Percentiles rank a stretch among this genome's conserved stretches.
phyloP scores from a whole-genome alignment of 2,329 filamentous ascomycete species.

The Neocucurbitaria cava region DNA sequence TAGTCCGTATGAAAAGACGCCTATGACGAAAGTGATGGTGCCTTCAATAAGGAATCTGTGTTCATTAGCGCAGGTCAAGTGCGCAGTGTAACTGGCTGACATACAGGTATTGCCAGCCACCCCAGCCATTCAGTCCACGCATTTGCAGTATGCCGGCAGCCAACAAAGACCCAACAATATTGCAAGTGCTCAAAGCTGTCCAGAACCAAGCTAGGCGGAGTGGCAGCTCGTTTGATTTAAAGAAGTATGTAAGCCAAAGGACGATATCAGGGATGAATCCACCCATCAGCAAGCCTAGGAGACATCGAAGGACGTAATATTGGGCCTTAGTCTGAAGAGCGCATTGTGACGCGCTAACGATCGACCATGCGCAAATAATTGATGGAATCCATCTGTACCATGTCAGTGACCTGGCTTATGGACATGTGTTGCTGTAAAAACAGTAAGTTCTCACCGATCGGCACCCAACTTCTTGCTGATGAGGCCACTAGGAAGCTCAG shows the following conservation, averaged over 20 bases:
- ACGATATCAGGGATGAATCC: conserved; percentile 47
- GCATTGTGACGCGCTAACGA: conserved; percentile 47
- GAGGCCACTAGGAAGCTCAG: conserved; percentile 59
- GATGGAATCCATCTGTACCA: conserved; percentile 44
- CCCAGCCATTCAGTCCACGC: conserved; percentile 50
- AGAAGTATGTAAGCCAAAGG: conserved; percentile 53
- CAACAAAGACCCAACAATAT: conserved; percentile 48
- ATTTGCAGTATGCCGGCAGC: conserved; percentile 53
- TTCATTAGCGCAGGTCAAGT: conserved; percentile 48
- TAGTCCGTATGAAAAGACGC: conserved; percentile 61
- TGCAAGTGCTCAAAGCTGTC: conserved; percentile 48
- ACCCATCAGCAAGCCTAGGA: conserved; percentile 51
- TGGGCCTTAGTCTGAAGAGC: conserved; percentile 40
- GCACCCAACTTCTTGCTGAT: conserved; percentile 61
- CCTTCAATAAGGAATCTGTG: conserved; percentile 61
- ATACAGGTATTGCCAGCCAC: conserved; percentile 51
- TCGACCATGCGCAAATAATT: conserved; percentile 46
- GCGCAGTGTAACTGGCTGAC: background rate
- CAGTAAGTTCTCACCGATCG: conserved; percentile 48
- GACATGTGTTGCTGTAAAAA: conserved; percentile 33
- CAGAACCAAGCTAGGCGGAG: conserved; percentile 54
- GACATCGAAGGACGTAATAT: conserved; percentile 49
- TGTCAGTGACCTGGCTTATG: background rate
- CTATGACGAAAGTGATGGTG: conserved; percentile 60
- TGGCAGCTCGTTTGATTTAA: conserved; percentile 50